Percentiles rank a stretch among this genome's conserved stretches.
Evolutionary conservation across 2,329 filamentous ascomycete genomes (phyloP).

Genomic region (Diaporthe vaccinii): DNA sequence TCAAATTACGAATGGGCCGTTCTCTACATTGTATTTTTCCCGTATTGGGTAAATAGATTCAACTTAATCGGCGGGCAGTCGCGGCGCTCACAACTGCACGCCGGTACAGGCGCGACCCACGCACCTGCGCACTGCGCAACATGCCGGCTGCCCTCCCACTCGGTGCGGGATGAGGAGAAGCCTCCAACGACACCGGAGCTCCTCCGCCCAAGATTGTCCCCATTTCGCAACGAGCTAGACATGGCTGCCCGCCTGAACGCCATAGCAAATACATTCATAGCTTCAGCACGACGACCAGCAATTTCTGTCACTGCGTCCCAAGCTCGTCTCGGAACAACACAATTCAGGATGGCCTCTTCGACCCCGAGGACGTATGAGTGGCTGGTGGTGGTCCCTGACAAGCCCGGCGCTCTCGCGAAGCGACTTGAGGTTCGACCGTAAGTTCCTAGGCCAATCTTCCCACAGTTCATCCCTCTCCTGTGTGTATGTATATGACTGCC

Average conservation of each 20-base stretch:
- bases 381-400: slow-evolving; percentile 78
- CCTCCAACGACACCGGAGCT: slow-evolving; percentile 17
- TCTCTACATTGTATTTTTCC: not conserved
- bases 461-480: not conserved
- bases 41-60: no score
- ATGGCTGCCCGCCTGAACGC: slow-evolving; percentile 37
- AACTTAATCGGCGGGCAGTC: not conserved
- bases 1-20: not conserved
- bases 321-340: not conserved
- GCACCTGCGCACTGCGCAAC: slow-evolving; percentile 14
- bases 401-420: slow-evolving; percentile 71
- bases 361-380: slow-evolving; percentile 68
- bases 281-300: slow-evolving; percentile 32
- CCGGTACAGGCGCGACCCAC: not conserved
- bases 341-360: slow-evolving; percentile 36
- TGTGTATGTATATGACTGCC: no score
- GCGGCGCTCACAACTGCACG: not conserved
- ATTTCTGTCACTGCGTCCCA: not conserved
- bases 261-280: slow-evolving; percentile 26
- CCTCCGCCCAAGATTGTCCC: not conserved
- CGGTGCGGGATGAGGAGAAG: slow-evolving; percentile 12
- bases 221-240: not conserved
- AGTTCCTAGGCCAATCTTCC: slow-evolving; percentile 45
- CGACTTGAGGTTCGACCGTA: slow-evolving; percentile 72
- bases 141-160: not conserved